phyloP scores from a whole-genome alignment of 2,329 filamentous ascomycete genomes.

The Escovopsis sp. region DNA sequence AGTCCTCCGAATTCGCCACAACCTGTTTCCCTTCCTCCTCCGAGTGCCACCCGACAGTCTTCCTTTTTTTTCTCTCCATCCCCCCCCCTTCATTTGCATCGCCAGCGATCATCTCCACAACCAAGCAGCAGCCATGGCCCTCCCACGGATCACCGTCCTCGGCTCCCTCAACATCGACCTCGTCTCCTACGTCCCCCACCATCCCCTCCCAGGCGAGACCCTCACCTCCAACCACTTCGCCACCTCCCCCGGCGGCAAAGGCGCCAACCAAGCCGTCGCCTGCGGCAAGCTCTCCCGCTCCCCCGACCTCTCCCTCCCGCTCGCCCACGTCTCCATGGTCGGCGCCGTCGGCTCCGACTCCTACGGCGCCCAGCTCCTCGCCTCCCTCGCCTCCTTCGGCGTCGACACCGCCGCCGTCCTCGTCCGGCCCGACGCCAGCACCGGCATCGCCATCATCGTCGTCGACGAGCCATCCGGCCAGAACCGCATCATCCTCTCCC shows the following conservation, averaged over 20 bases:
- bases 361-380: conserved; percentile 45
- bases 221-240: conserved; percentile 64
- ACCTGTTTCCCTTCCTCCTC: no score
- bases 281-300: conserved; percentile 64
- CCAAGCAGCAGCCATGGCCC: conserved; percentile 9
- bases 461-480: conserved; percentile 59
- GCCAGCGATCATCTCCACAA: neutral
- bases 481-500: conserved; percentile 61
- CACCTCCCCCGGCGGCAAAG: conserved; percentile 80
- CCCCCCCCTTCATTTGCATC: neutral
- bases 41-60: no score
- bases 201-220: conserved; percentile 76
- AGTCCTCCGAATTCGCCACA: no score
- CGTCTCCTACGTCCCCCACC: conserved; percentile 70
- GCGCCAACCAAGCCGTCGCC: conserved; percentile 87
- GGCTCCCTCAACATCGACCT: conserved; percentile 93
- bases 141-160: conserved; percentile 57
- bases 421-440: conserved; percentile 30
- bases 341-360: conserved; percentile 57
- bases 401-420: conserved; percentile 43
- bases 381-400: conserved; percentile 43
- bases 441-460: conserved; percentile 60
- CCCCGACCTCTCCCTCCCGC: conserved; percentile 18
- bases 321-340: conserved; percentile 47
- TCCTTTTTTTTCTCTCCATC: neutral